Percentiles rank a stretch among this genome's conserved stretches.
phyloP scores from a whole-genome alignment of 371 early-diverging fungal species.

The Nematocida homosporus region DNA sequence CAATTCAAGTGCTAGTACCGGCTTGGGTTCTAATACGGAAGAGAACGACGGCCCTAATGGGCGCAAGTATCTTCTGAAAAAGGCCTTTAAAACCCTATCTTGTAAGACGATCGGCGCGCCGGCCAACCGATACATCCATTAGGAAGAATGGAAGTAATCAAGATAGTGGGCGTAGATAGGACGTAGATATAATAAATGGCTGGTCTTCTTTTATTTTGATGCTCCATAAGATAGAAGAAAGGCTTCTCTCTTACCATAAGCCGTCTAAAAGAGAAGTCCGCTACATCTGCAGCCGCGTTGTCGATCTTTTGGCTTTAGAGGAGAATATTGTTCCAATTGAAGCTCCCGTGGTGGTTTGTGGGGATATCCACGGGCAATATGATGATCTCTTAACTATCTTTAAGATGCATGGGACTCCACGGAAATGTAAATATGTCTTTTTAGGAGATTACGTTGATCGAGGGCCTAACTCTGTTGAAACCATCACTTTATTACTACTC shows the following conservation, averaged over 20 bases:
- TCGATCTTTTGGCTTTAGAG: slow-evolving; percentile 63
- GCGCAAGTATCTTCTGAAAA: background rate
- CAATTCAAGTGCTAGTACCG: no score
- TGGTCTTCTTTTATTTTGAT: slow-evolving; percentile 14
- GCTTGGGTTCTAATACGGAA: no score
- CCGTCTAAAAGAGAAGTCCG: slow-evolving; percentile 80
- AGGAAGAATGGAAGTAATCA: background rate
- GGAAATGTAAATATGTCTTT: slow-evolving; percentile 62
- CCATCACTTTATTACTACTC: slow-evolving; percentile 63
- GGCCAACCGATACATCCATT: background rate
- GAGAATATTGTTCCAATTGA: slow-evolving; percentile 60
- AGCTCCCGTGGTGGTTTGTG: slow-evolving; percentile 71
- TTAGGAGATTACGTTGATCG: slow-evolving; percentile 68
- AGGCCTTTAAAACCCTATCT: background rate
- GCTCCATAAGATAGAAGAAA: slow-evolving; percentile 48
- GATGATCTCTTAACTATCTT: slow-evolving; percentile 93
- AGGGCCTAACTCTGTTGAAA: slow-evolving; percentile 65
- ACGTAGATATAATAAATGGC: no score
- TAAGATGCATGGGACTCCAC: slow-evolving; percentile 85
- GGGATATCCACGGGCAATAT: slow-evolving; percentile 97
- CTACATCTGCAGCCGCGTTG: slow-evolving; percentile 56
- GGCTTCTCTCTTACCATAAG: slow-evolving; percentile 65
- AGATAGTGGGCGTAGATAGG: no score
- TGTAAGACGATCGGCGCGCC: background rate
- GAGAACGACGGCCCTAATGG: background rate